phyloP scores from a whole-genome alignment of 768 basidiomycete genomes.

The Tubosaeta sp. region DNA sequence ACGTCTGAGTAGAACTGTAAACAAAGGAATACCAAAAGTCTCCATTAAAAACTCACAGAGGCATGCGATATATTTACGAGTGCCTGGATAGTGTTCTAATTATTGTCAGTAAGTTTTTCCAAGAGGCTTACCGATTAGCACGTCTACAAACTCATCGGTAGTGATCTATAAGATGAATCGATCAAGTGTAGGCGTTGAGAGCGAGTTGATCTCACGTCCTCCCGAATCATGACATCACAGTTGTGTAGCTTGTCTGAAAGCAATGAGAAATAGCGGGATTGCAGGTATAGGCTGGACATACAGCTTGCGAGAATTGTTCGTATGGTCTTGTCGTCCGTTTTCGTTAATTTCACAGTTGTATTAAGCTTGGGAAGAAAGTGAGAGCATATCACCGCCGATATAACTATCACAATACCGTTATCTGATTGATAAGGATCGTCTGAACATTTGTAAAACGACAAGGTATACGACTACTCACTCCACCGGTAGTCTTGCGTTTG shows the following conservation, averaged over 20 bases:
- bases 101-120: neutral
- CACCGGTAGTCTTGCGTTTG: constrained; percentile 89
- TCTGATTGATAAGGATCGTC: constrained; percentile 37
- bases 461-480: constrained; percentile 46
- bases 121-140: constrained; percentile 70
- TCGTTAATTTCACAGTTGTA: constrained; percentile 88
- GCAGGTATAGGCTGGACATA: constrained; percentile 31
- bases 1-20: constrained; percentile 53
- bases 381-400: neutral
- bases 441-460: neutral
- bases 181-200: constrained; percentile 3
- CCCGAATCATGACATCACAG: constrained; percentile 97
- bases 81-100: constrained; percentile 47
- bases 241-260: constrained; percentile 79
- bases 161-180: constrained; percentile 59
- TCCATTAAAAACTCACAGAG: constrained; percentile 53
- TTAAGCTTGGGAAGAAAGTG: constrained; percentile 52
- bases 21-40: neutral
- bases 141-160: constrained; percentile 96
- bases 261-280: constrained; percentile 5
- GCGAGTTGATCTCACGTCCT: constrained; percentile 61
- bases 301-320: constrained; percentile 88
- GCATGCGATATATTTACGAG: constrained; percentile 92
- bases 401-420: constrained; percentile 49
- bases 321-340: constrained; percentile 93